Conservation (phyloP, 1,139 yeast genomes). For the Blastobotrys petasosporus region DNA sequence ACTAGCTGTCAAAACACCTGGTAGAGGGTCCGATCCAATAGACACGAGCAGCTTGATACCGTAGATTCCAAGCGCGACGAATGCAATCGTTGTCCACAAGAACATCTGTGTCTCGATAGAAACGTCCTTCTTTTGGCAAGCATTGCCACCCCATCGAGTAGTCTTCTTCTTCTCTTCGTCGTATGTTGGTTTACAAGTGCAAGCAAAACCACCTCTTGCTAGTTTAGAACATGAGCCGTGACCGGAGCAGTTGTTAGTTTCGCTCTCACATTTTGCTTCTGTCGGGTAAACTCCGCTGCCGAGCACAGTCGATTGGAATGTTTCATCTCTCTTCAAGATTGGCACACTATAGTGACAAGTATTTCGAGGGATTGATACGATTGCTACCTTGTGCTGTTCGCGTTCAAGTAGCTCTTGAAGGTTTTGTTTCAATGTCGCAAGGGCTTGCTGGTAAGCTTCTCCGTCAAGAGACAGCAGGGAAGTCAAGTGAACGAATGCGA, state of each 20-base stretch:
- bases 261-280: slow-evolving; percentile 47
- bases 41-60: slow-evolving; percentile 50
- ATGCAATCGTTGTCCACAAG: slow-evolving; percentile 55
- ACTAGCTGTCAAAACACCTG: slow-evolving; percentile 48
- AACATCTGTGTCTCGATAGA: slow-evolving; percentile 59
- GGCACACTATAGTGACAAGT: slow-evolving; percentile 14
- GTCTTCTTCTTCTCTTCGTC: slow-evolving; percentile 45
- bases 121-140: slow-evolving; percentile 62
- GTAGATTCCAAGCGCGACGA: slow-evolving; percentile 43
- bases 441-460: background rate
- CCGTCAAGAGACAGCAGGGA: too few species aligned
- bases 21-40: slow-evolving; percentile 56
- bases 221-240: slow-evolving; percentile 55
- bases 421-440: too few species aligned
- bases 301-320: slow-evolving; percentile 2
- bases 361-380: slow-evolving; percentile 21
- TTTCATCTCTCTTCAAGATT: slow-evolving; percentile 8
- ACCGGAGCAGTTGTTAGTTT: slow-evolving; percentile 52
- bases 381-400: slow-evolving; percentile 13
- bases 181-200: slow-evolving; percentile 51
- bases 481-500: too few species aligned
- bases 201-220: slow-evolving; percentile 40
- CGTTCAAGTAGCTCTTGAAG: too few species aligned
- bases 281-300: slow-evolving; percentile 22
- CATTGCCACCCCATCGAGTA: slow-evolving; percentile 60